These are phyloP conservation scores for Haematococcus lacustris DNA, from an alignment of 139 green algal species.

Conservation along the genomic window DNA sequence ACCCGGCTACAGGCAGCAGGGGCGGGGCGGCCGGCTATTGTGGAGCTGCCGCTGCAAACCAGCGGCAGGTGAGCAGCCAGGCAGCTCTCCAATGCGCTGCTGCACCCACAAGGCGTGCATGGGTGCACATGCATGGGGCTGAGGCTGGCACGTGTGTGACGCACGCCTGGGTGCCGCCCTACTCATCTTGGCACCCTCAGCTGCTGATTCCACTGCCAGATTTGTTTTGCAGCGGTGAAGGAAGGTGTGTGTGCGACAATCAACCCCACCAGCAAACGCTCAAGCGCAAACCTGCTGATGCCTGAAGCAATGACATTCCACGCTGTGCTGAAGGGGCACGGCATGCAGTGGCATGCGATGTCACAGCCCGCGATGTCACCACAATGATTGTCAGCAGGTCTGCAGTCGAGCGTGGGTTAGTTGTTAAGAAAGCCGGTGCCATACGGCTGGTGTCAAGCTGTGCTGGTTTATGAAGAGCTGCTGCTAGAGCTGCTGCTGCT, in stretches of 20 bases:
- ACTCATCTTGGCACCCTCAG: not conserved
- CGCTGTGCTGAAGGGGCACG: too few species aligned
- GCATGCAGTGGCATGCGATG: too few species aligned
- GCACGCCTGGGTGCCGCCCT: too few species aligned
- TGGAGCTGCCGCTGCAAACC: conserved; percentile 28
- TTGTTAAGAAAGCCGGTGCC: too few species aligned
- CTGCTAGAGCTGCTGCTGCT: not conserved
- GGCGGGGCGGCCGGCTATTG: conserved; percentile 24
- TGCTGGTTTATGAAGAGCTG: not conserved
- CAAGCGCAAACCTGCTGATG: not conserved
- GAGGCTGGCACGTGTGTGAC: not conserved
- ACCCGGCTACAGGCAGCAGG: conserved; percentile 20
- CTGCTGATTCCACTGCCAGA: not conserved
- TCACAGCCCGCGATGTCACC: too few species aligned
- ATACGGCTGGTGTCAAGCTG: too few species aligned
- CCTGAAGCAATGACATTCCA: not conserved
- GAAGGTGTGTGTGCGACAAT: not conserved
- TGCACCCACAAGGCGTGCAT: not conserved
- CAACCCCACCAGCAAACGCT: too few species aligned
- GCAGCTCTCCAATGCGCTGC: too few species aligned
- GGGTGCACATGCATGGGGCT: not conserved
- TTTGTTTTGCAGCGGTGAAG: not conserved
- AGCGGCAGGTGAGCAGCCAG: conserved; percentile 17
- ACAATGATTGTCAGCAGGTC: too few species aligned
- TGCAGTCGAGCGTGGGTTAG: too few species aligned